phyloP scores from a whole-genome alignment of 2,329 filamentous ascomycete species.

The Diaporthe longicolla region DNA sequence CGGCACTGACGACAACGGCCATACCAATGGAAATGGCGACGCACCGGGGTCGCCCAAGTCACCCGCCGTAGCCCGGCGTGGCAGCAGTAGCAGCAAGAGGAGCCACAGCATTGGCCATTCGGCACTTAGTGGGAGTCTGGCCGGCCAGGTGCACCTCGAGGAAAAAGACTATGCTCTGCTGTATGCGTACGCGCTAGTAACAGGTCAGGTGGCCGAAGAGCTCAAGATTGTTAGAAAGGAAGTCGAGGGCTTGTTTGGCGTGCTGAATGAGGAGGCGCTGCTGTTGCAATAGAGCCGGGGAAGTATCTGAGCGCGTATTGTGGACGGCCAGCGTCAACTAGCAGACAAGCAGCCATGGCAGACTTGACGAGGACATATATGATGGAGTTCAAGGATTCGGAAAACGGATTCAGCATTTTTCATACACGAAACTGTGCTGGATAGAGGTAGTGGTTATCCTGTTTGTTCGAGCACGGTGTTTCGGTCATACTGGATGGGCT shows the following conservation, averaged over 20 bases:
- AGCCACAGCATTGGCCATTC: conserved; percentile 44
- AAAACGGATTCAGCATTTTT: conserved; percentile 1
- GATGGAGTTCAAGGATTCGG: background rate
- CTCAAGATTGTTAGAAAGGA: conserved; percentile 72
- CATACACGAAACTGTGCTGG: conserved; percentile 10
- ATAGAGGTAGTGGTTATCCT: conserved; percentile 15
- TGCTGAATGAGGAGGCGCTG: conserved; percentile 72
- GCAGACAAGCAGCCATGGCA: background rate
- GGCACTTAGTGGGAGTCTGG: conserved; percentile 46
- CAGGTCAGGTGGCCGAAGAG: conserved; percentile 76
- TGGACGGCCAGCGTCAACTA: background rate
- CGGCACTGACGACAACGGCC: background rate
- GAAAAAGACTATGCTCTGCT: conserved; percentile 91
- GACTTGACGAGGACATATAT: background rate
- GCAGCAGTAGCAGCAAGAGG: conserved; percentile 38
- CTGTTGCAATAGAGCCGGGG: conserved; percentile 62
- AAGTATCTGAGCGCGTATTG: background rate
- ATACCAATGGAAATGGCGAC: conserved; percentile 11
- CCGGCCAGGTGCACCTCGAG: conserved; percentile 62
- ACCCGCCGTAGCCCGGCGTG: conserved; percentile 2
- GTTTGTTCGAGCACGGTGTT: conserved; percentile 36
- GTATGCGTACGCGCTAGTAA: conserved; percentile 88
- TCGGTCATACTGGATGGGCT: conserved; percentile 16
- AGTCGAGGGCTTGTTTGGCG: conserved; percentile 74
- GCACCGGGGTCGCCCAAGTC: conserved; percentile 1